phyloP scores from a whole-genome alignment of 2,329 filamentous ascomycete genomes.

The Pseudovirgaria hyperparasitica region DNA sequence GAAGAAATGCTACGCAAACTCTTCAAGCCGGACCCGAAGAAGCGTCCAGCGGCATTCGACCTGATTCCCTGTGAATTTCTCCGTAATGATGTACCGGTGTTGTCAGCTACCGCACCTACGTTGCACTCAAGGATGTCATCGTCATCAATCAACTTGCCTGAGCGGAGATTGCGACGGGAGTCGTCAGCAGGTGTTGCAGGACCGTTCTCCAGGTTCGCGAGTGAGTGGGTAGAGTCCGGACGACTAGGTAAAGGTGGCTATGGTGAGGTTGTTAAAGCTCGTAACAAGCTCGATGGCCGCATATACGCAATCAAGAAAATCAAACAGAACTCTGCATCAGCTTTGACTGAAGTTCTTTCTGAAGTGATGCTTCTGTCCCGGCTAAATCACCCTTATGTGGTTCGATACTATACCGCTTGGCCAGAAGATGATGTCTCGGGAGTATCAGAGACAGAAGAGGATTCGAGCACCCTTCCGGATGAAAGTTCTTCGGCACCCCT shows the following conservation, averaged over 20 bases:
- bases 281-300: slow-evolving; percentile 85
- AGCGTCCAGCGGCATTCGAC: slow-evolving; percentile 71
- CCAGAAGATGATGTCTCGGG: slow-evolving; percentile 54
- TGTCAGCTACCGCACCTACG: slow-evolving; percentile 17
- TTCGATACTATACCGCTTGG: slow-evolving; percentile 94
- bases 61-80: slow-evolving; percentile 46
- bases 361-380: slow-evolving; percentile 85
- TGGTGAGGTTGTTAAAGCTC: slow-evolving; percentile 88
- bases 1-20: slow-evolving; percentile 72
- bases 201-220: slow-evolving; percentile 61
- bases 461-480: slow-evolving; percentile 17
- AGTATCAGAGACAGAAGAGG: slow-evolving; percentile 25
- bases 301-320: slow-evolving; percentile 98
- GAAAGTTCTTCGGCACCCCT: slow-evolving; percentile 13
- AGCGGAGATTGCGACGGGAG: slow-evolving; percentile 21
- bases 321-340: slow-evolving; percentile 61
- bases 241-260: slow-evolving; percentile 87
- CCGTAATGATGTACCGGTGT: slow-evolving; percentile 34
- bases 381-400: slow-evolving; percentile 76
- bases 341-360: slow-evolving; percentile 67
- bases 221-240: slow-evolving; percentile 84
- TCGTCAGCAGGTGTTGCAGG: slow-evolving; percentile 19
- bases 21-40: slow-evolving; percentile 75
- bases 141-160: slow-evolving; percentile 14
- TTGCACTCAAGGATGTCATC: slow-evolving; percentile 24